phyloP scores from a whole-genome alignment of 169 alveolate species.

The Cryptosporidium bovis region DNA sequence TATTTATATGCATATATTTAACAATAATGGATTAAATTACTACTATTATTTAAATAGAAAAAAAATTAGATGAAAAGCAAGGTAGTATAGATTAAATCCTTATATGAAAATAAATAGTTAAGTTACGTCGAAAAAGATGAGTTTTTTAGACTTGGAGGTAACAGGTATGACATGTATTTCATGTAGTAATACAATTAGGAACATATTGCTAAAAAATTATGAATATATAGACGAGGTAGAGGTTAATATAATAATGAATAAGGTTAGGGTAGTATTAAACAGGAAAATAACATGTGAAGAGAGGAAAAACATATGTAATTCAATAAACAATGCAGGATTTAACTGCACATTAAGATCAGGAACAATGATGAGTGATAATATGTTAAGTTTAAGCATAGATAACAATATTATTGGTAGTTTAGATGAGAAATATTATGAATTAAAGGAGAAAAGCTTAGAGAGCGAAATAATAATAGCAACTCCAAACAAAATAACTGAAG shows the following conservation, averaged over 20 bases:
- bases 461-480: slow-evolving; percentile 45
- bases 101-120: not conserved
- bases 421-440: not conserved
- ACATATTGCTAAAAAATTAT: slow-evolving; percentile 4
- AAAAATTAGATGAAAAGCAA: not conserved
- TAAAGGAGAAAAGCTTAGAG: slow-evolving; percentile 19
- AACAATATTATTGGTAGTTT: not conserved
- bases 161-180: slow-evolving; percentile 73
- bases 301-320: slow-evolving; percentile 21
- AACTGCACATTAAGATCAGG: slow-evolving; percentile 27
- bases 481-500: slow-evolving; percentile 36
- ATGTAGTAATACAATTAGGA: slow-evolving; percentile 44
- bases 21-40: not conserved
- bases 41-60: not conserved
- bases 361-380: slow-evolving; percentile 10
- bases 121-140: slow-evolving; percentile 7
- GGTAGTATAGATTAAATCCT: not conserved
- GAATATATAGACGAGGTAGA: slow-evolving; percentile 55
- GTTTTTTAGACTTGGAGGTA: slow-evolving; percentile 53
- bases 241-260: slow-evolving; percentile 41
- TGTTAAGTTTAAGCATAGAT: slow-evolving; percentile 32
- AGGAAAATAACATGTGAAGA: slow-evolving; percentile 12
- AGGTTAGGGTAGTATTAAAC: slow-evolving; percentile 27
- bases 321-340: slow-evolving; percentile 67
- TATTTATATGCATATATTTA: slow-evolving; percentile 1